phyloP scores from a whole-genome alignment of 2,329 filamentous ascomycete species.

The Fusarium pseudoanthophilum region DNA sequence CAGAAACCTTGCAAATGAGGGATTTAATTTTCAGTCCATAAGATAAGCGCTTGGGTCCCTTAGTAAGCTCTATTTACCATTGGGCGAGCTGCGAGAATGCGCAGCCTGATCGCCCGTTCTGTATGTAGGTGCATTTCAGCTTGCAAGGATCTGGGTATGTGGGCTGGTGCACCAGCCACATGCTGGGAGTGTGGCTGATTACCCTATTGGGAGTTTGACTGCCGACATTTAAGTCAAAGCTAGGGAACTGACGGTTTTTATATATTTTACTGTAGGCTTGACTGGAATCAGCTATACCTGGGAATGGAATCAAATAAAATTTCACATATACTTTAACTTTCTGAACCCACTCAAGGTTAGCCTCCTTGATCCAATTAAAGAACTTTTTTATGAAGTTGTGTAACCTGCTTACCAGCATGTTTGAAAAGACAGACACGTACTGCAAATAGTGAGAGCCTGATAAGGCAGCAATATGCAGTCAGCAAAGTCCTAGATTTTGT shows the following conservation, averaged over 20 bases:
- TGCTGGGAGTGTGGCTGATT: rapidly evolving
- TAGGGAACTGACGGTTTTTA: too few species aligned
- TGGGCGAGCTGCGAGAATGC: not conserved
- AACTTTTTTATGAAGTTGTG: too few species aligned
- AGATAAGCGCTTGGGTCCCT: rapidly evolving
- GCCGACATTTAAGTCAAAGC: not conserved
- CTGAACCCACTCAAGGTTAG: too few species aligned
- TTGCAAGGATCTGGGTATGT: not conserved
- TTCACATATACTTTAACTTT: too few species aligned
- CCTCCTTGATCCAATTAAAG: too few species aligned
- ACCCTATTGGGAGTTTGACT: too few species aligned
- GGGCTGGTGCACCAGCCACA: not conserved
- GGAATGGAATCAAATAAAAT: too few species aligned
- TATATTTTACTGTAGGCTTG: not conserved
- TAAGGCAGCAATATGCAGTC: not conserved
- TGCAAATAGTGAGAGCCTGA: not conserved
- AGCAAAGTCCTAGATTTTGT: not conserved
- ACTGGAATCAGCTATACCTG: too few species aligned
- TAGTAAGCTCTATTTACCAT: not conserved
- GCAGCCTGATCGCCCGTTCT: not conserved
- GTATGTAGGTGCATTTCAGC: not conserved
- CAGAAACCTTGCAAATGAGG: not conserved
- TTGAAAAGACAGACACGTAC: not conserved
- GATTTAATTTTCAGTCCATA: not conserved
- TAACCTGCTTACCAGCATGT: too few species aligned